Evolutionary conservation across 495 filamentous ascomycete species (phyloP), one percentile per base, ranked within the genome.

Genomic region (Amniculicola lignicola): DNA sequence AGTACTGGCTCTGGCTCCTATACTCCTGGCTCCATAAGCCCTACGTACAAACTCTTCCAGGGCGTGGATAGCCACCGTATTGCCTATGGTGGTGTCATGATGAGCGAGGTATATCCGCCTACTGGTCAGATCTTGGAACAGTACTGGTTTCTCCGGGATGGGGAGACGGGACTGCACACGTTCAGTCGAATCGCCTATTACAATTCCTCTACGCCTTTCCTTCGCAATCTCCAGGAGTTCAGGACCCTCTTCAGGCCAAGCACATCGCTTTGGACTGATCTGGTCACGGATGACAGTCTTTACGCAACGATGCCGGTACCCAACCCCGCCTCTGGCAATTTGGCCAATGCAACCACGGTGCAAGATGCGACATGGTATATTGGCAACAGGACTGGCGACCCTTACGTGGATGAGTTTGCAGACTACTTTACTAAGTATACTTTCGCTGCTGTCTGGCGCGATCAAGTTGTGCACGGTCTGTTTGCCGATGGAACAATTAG

Each of bases 391-490:
- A 57, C 67, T 35, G 21, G 24, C 19, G 78, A 83, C 61, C 55
- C 70, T 1, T 82, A 82, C 57, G 74, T 76, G 10, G 57, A 68
- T 4, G 70, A 79, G 38, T 74, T 77, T 37, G 73, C 77, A 0
- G 74, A 80, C 44, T 83, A 81, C 54, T 82, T 82, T 43, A 82
- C 79, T 15, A 83, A 83, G 51, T 82, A 83, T 51, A 75, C 77
- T 0, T 82, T 82, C 42, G 65, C 71, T 0, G 75, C 75, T 33
- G 63, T 72, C 2, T 81, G 77, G 77, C 68, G 78, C 40, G 73
- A 77, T 49, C 79, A 79, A 21, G 69, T 67, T 29, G 71, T 80
- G 1, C 79, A 83, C 48, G 80, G 78, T 0, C 66, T 80, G 45
- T 82, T 74, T 48, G 72, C 75, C 1, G 77, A 82, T 55, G 75